These are phyloP conservation scores for Hirsutella rhossiliensis DNA, from an alignment of 2,329 filamentous ascomycete genomes.

Conservation along the genomic window DNA sequence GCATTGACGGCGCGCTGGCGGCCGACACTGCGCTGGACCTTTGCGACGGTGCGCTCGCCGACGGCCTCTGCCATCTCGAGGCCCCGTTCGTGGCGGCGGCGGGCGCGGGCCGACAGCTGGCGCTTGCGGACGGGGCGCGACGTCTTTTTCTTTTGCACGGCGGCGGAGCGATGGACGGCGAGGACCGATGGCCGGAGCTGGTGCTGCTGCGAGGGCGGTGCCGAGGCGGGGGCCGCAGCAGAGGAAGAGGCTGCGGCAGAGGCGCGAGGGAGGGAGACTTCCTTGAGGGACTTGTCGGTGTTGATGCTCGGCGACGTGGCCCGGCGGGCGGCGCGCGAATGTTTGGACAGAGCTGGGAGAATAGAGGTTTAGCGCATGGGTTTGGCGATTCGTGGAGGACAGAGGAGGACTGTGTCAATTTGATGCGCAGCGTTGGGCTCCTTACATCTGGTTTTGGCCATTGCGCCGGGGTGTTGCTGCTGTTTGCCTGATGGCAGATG, in stretches of 20 bases:
- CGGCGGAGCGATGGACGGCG: slow-evolving; percentile 52
- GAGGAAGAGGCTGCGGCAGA: slow-evolving; percentile 1
- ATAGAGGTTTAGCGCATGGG: background rate
- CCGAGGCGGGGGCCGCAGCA: slow-evolving; percentile 9
- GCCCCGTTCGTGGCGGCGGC: slow-evolving; percentile 42
- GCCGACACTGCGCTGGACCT: slow-evolving; percentile 42
- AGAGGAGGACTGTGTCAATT: too few species aligned
- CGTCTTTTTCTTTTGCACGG: slow-evolving; percentile 58
- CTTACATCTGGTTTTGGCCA: slow-evolving; percentile 8
- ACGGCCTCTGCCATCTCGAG: slow-evolving; percentile 48
- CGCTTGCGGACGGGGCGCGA: slow-evolving; percentile 40
- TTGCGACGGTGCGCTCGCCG: slow-evolving; percentile 43
- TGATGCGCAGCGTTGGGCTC: too few species aligned
- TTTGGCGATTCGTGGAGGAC: too few species aligned
- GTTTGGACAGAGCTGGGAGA: slow-evolving; percentile 45
- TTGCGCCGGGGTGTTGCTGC: background rate
- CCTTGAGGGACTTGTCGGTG: slow-evolving; percentile 59
- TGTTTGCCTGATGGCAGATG: too few species aligned
- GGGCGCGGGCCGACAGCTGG: slow-evolving; percentile 42
- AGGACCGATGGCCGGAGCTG: slow-evolving; percentile 54
- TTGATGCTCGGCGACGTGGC: slow-evolving; percentile 59
- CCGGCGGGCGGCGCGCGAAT: slow-evolving; percentile 64
- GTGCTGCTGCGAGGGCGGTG: background rate
- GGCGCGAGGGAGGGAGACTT: slow-evolving; percentile 34
- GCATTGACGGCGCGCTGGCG: slow-evolving; percentile 33